These are phyloP conservation scores for Coccomyxa sp. DNA, from an alignment of 139 green algal genomes.

Conservation along the genomic window DNA sequence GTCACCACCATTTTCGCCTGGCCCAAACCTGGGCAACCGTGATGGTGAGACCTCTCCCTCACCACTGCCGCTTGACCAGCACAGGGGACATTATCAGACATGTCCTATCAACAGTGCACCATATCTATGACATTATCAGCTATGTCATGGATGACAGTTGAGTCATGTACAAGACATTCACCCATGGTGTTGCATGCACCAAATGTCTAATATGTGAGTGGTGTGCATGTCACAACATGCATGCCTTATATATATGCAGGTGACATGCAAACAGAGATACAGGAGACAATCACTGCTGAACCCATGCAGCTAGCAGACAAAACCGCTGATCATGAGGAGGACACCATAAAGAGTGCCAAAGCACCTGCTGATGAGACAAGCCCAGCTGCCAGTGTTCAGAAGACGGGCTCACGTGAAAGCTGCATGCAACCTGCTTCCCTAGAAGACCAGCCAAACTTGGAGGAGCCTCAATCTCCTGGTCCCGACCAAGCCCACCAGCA, in stretches of 20 bases:
- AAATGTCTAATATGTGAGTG: neutral
- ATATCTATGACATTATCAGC: too few relatives aligned
- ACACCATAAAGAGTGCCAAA: too few relatives aligned
- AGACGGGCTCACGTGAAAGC: neutral
- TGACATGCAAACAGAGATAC: neutral
- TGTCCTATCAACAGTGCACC: neutral
- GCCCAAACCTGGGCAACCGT: neutral
- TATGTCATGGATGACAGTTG: too few relatives aligned
- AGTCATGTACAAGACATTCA: too few relatives aligned
- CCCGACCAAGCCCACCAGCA: neutral
- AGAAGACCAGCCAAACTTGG: neutral
- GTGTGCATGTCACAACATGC: neutral
- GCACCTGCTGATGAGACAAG: neutral
- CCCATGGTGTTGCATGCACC: too few relatives aligned
- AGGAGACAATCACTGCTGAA: neutral
- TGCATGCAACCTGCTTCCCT: too few relatives aligned
- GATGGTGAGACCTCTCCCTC: neutral
- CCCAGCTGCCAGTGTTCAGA: neutral
- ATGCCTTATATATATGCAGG: neutral
- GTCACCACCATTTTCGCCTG: neutral
- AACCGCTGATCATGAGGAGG: neutral
- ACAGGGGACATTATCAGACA: neutral
- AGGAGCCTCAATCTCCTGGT: neutral
- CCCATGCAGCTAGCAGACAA: neutral
- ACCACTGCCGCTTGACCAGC: neutral